phyloP scores from a whole-genome alignment of 2,329 filamentous ascomycete genomes.

The Zarea fungicola region DNA sequence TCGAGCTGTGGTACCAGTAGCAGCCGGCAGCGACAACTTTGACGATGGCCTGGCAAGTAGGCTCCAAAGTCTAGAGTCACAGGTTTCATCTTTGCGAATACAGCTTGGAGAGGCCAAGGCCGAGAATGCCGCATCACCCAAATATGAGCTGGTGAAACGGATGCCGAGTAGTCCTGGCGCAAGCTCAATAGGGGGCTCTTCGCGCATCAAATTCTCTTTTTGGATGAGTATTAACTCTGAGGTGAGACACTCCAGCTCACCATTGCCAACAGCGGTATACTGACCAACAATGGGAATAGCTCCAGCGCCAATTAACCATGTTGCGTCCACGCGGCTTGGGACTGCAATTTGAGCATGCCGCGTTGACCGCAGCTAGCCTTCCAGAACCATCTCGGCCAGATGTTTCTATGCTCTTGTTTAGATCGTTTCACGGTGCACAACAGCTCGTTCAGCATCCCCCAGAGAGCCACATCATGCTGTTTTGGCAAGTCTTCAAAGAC shows the following conservation, averaged over 20 bases:
- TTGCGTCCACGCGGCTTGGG: background rate
- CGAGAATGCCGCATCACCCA: background rate
- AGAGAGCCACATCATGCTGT: background rate
- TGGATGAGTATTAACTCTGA: constrained; percentile 11
- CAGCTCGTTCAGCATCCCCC: constrained; percentile 4
- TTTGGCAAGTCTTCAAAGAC: constrained; percentile 6
- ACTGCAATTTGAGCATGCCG: background rate
- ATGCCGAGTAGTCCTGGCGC: too few relatives aligned
- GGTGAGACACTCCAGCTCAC: background rate
- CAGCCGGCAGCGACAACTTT: background rate
- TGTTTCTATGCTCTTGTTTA: constrained; percentile 3
- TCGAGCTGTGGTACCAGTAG: background rate
- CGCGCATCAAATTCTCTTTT: constrained; percentile 3
- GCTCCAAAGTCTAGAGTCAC: background rate
- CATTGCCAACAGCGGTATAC: background rate
- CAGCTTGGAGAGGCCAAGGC: background rate
- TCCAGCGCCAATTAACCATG: background rate
- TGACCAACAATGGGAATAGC: background rate
- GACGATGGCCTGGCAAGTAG: background rate
- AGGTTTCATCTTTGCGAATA: background rate
- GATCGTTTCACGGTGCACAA: constrained; percentile 5
- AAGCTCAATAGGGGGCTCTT: background rate
- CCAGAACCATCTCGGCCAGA: background rate
- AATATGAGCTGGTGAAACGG: background rate
- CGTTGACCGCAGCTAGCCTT: background rate